These are phyloP conservation scores for Vitis amurensis DNA, from an alignment of 164 flowering plant species.

Conservation along the genomic window DNA sequence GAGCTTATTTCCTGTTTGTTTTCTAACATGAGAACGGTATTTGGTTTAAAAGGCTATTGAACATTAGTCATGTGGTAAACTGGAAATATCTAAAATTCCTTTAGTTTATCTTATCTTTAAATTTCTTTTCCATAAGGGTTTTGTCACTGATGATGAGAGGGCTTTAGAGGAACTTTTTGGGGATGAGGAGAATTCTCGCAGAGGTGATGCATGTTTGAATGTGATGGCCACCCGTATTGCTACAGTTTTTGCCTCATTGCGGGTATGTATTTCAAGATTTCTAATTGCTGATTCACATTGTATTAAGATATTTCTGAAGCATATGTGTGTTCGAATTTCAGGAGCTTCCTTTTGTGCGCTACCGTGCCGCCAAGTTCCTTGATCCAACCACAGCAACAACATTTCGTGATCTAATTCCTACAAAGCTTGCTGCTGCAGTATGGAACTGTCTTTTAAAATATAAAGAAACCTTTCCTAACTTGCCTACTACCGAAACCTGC, in stretches of 20 bases:
- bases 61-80: no score
- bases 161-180: conserved; percentile 88
- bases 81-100: no score
- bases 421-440: conserved; percentile 89
- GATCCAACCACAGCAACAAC: conserved; percentile 74
- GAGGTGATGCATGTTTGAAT: conserved; percentile 69
- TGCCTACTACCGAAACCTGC: conserved; percentile 92
- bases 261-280: conserved; percentile 44
- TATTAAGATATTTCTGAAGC: conserved; percentile 10
- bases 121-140: conserved; percentile 50
- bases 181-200: conserved; percentile 66
- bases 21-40: no score
- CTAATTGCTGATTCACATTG: not conserved
- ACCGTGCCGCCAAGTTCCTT: conserved; percentile 75
- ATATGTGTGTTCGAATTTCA: conserved; percentile 20
- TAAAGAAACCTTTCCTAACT: conserved; percentile 68
- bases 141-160: conserved; percentile 82
- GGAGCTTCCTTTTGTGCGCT: conserved; percentile 94
- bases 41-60: no score
- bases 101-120: not conserved
- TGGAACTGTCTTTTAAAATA: conserved; percentile 76
- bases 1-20: no score
- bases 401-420: conserved; percentile 74
- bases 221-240: conserved; percentile 85
- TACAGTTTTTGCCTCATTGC: conserved; percentile 93